Percentiles rank a stretch among this genome's conserved stretches.
Conservation (phyloP, 805 yeast species). For the Candida sphagnicola region DNA sequence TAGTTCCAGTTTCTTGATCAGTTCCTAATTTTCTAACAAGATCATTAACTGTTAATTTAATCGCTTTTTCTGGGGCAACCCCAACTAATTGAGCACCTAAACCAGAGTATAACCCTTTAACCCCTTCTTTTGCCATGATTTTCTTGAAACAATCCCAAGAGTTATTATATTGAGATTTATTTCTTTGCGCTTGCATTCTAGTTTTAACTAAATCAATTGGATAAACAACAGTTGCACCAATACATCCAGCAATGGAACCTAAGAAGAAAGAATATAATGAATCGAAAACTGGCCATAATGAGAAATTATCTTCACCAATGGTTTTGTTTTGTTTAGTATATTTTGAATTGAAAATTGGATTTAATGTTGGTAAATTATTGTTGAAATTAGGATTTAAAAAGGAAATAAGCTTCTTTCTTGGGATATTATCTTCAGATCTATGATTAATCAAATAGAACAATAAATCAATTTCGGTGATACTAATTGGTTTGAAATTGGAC, state of each 20-base stretch:
- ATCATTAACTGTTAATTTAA: conserved; percentile 92
- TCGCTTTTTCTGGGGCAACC: conserved; percentile 98
- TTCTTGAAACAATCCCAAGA: conserved; percentile 84
- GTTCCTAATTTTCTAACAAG: conserved; percentile 72
- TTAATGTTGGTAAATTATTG: conserved; percentile 32
- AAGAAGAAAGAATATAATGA: conserved; percentile 82
- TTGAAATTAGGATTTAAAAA: conserved; percentile 55
- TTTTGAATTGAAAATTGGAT: conserved; percentile 39
- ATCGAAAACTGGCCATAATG: conserved; percentile 51
- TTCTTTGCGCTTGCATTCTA: conserved; percentile 94
- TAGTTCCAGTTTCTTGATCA: conserved; percentile 28
- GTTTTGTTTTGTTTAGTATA: conserved; percentile 29
- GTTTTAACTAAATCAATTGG: conserved; percentile 96
- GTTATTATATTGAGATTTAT: conserved; percentile 64
- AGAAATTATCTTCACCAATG: conserved; percentile 34
- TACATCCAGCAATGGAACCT: conserved; percentile 95
- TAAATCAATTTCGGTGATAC: conserved; percentile 37
- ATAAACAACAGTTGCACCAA: conserved; percentile 97
- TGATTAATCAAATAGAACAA: conserved; percentile 36
- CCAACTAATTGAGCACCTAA: conserved; percentile 92
- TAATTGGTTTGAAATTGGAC: conserved; percentile 39
- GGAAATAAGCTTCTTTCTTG: conserved; percentile 39
- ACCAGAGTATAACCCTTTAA: conserved; percentile 86
- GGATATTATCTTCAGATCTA: conserved; percentile 33
- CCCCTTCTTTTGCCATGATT: conserved; percentile 73